Conservation (phyloP, 2,329 filamentous ascomycete genomes). For the Phyllosticta citribraziliensis region DNA sequence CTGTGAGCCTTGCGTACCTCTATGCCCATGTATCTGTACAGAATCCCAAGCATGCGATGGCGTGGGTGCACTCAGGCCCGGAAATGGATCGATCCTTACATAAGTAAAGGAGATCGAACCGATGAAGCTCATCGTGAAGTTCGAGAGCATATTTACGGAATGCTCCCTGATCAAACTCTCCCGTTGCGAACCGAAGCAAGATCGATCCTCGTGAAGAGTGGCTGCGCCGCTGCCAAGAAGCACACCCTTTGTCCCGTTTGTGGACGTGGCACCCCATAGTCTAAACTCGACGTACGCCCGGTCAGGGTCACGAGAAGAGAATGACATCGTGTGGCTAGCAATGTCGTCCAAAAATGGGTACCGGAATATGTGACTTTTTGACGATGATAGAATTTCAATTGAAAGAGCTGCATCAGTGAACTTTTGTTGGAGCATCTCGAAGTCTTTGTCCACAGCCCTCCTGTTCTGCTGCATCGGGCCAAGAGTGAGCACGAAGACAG, state of each 20-base stretch:
- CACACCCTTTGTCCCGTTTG: slow-evolving; percentile 42
- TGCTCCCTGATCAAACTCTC: slow-evolving; percentile 89
- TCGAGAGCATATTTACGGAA: slow-evolving; percentile 80
- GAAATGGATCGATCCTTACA: slow-evolving; percentile 85
- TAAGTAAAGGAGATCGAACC: slow-evolving; percentile 97
- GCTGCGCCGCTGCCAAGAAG: slow-evolving; percentile 84
- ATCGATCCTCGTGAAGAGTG: slow-evolving; percentile 75
- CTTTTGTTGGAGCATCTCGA: not conserved
- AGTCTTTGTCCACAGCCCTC: not conserved
- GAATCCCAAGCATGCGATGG: slow-evolving; percentile 89
- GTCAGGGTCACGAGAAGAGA: not conserved
- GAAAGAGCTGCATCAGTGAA: not conserved
- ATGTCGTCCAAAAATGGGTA: not conserved
- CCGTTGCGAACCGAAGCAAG: slow-evolving; percentile 71
- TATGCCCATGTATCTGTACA: slow-evolving; percentile 88
- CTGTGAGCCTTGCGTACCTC: slow-evolving; percentile 61
- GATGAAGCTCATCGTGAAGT: slow-evolving; percentile 76
- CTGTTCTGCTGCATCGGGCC: not conserved
- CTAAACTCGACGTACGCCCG: slow-evolving; percentile 46
- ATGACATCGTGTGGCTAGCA: not conserved
- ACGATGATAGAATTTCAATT: not conserved
- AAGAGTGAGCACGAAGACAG: not conserved
- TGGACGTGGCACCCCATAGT: slow-evolving; percentile 86
- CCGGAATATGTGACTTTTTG: not conserved
- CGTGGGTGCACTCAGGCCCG: slow-evolving; percentile 20